Conservation (phyloP, 352 stramenopile genomes). For the Phytophthora foliorum region DNA sequence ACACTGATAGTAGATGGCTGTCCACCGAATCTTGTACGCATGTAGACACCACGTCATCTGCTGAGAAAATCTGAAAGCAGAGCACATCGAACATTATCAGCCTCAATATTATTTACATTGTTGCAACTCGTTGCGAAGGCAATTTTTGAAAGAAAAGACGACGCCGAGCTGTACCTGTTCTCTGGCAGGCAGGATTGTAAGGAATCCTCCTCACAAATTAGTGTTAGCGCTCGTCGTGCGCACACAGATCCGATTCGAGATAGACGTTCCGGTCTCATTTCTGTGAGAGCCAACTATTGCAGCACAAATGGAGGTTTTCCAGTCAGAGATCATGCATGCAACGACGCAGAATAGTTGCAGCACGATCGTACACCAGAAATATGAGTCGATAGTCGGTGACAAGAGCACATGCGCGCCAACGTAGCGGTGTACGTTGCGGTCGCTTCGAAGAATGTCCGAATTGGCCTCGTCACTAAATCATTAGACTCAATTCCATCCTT, state of each 20-base stretch:
- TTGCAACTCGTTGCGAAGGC: background rate
- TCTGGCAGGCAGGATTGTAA: conserved; percentile 17
- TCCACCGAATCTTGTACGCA: conserved; percentile 59
- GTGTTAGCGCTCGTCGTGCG: conserved; percentile 45
- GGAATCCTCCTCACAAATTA: conserved; percentile 22
- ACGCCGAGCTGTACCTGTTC: conserved; percentile 23
- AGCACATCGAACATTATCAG: background rate
- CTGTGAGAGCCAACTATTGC: conserved; percentile 49
- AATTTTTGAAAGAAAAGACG: no score
- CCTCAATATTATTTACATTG: background rate
- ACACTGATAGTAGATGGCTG: conserved; percentile 49
- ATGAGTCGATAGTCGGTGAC: conserved; percentile 42
- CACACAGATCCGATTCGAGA: conserved; percentile 47
- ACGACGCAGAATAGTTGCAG: background rate
- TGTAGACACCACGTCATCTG: conserved; percentile 53
- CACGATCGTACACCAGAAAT: conserved; percentile 34
- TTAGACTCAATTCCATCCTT: background rate
- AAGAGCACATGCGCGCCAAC: conserved; percentile 36
- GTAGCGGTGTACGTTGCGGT: background rate
- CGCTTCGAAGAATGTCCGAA: conserved; percentile 35
- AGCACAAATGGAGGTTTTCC: background rate
- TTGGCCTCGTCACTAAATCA: conserved; percentile 7
- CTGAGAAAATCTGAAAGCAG: conserved; percentile 39
- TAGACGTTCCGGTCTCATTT: conserved; percentile 50
- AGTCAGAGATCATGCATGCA: background rate